phyloP scores from a whole-genome alignment of 352 stramenopile species.

The Pythium guiyangense region DNA sequence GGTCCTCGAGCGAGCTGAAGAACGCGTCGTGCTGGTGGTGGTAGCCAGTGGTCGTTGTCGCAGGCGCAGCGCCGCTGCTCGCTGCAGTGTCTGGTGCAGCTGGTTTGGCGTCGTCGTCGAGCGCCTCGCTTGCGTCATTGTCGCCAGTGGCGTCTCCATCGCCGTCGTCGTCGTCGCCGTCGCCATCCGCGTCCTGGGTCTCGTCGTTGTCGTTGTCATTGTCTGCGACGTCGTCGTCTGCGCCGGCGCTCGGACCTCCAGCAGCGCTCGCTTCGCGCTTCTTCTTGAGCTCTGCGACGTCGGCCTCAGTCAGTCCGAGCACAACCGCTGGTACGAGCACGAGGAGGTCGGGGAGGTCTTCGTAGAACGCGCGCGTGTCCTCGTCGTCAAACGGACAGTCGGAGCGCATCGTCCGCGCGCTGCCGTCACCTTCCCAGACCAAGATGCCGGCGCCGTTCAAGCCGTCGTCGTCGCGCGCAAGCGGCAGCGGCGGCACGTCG shows the following conservation, averaged over 20 bases:
- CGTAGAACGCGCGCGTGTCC: slow-evolving; percentile 95
- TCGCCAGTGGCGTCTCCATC: slow-evolving; percentile 36
- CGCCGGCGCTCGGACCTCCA: too few relatives aligned
- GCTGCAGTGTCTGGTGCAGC: too few relatives aligned
- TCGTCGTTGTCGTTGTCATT: too few relatives aligned
- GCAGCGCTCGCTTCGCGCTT: slow-evolving; percentile 79
- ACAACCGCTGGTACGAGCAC: slow-evolving; percentile 93
- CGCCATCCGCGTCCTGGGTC: slow-evolving; percentile 33
- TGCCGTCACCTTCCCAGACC: slow-evolving; percentile 77
- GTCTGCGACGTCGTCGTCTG: slow-evolving; percentile 39
- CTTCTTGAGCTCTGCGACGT: slow-evolving; percentile 84
- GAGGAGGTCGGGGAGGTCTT: slow-evolving; percentile 95
- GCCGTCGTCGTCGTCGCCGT: slow-evolving; percentile 12
- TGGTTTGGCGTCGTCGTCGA: neutral
- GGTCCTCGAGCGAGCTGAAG: slow-evolving; percentile 90
- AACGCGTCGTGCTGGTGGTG: slow-evolving; percentile 94
- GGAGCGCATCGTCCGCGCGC: slow-evolving; percentile 48
- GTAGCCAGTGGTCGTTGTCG: slow-evolving; percentile 42
- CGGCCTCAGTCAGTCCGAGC: slow-evolving; percentile 86
- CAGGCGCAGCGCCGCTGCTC: neutral
- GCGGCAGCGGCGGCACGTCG: slow-evolving; percentile 60
- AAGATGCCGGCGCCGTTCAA: slow-evolving; percentile 37
- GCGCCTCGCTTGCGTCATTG: slow-evolving; percentile 16
- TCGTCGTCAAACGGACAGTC: slow-evolving; percentile 95
- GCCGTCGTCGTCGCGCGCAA: slow-evolving; percentile 58